Percentiles rank a stretch among this genome's conserved stretches.
These are phyloP conservation scores for Royoungia palumana DNA, from an alignment of 768 basidiomycete genomes.

Conservation along the genomic window DNA sequence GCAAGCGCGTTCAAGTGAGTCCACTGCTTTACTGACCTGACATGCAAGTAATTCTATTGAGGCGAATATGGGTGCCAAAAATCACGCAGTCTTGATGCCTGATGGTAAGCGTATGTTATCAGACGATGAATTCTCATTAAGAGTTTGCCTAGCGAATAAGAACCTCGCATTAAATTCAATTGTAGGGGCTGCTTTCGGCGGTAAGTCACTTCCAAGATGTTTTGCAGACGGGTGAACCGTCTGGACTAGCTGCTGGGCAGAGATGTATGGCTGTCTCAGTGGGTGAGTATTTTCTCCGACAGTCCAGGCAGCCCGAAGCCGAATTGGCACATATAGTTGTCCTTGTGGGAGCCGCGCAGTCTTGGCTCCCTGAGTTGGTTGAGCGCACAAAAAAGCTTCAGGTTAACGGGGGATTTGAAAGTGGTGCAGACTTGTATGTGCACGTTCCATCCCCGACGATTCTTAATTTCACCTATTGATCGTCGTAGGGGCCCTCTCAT, in stretches of 20 bases:
- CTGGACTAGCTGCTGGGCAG: slow-evolving; percentile 78
- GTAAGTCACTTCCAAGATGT: slow-evolving; percentile 37
- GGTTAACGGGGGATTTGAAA: slow-evolving; percentile 89
- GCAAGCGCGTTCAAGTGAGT: slow-evolving; percentile 81
- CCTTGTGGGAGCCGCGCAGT: slow-evolving; percentile 73
- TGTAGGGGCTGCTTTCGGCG: slow-evolving; percentile 90
- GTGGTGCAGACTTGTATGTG: slow-evolving; percentile 71
- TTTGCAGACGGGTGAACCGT: slow-evolving; percentile 21
- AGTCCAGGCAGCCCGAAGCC: not conserved
- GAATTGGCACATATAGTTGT: slow-evolving; percentile 43
- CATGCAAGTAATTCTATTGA: slow-evolving; percentile 21
- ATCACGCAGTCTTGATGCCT: slow-evolving; percentile 90
- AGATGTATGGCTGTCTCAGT: slow-evolving; percentile 97
- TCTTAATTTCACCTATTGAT: not conserved
- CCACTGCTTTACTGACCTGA: slow-evolving; percentile 8
- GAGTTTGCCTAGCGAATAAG: slow-evolving; percentile 65
- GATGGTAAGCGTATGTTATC: slow-evolving; percentile 57
- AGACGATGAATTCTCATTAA: not conserved
- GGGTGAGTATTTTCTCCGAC: slow-evolving; percentile 42
- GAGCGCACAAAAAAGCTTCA: slow-evolving; percentile 77
- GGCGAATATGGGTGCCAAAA: slow-evolving; percentile 94
- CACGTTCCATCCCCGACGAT: not conserved
- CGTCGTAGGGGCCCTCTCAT: slow-evolving; percentile 66
- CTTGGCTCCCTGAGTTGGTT: slow-evolving; percentile 85
- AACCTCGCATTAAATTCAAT: slow-evolving; percentile 90